phyloP scores from a whole-genome alignment of 148 eudicot genomes.

The Polygonum maritimum region DNA sequence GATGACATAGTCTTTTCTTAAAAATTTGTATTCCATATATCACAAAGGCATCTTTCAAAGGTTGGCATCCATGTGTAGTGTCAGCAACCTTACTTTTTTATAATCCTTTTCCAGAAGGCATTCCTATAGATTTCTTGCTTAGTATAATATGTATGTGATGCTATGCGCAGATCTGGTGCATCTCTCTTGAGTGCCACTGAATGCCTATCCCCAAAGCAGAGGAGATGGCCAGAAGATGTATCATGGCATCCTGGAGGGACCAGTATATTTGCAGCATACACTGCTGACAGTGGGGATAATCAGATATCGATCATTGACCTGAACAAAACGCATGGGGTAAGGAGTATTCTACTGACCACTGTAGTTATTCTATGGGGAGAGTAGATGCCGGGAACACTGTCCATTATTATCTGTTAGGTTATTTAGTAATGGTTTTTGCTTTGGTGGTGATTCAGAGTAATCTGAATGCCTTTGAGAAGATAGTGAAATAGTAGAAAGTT shows the following conservation, averaged over 20 bases:
- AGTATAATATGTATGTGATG: conserved; percentile 1
- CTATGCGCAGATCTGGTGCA: conserved; percentile 66
- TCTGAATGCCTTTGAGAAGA: not conserved
- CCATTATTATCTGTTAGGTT: not conserved
- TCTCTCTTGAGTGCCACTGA: conserved; percentile 60
- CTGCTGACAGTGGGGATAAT: conserved; percentile 86
- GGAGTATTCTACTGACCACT: not conserved
- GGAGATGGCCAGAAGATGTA: conserved; percentile 99
- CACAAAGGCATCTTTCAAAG: not conserved
- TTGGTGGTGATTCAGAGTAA: not conserved
- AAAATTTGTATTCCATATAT: not conserved
- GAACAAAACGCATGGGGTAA: conserved; percentile 59
- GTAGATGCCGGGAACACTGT: not conserved
- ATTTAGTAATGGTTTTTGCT: not conserved
- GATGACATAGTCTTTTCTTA: not conserved
- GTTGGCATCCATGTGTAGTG: not conserved
- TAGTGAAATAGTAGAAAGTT: not conserved
- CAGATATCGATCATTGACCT: conserved; percentile 74
- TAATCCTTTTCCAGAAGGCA: not conserved
- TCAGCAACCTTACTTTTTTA: not conserved
- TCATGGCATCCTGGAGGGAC: conserved; percentile 95
- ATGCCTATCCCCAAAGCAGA: conserved; percentile 59
- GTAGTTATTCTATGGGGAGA: not conserved
- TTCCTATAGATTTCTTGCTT: not conserved
- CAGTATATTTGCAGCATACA: conserved; percentile 59